Percentiles rank a stretch among this genome's conserved stretches.
phyloP scores from a whole-genome alignment of 2,329 filamentous ascomycete genomes.

The Diaporthe vaccinii region DNA sequence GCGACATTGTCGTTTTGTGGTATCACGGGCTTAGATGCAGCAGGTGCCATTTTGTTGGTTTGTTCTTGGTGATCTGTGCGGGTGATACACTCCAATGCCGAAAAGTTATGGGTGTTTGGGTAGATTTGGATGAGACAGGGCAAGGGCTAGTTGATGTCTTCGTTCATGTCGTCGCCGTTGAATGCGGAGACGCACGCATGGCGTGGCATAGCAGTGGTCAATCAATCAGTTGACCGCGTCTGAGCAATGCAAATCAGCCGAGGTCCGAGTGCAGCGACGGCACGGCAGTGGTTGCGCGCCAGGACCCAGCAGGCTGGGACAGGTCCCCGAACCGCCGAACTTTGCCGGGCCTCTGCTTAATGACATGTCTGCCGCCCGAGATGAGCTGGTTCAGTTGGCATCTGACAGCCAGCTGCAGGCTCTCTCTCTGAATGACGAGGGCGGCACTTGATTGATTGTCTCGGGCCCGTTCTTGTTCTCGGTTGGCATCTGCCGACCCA shows the following conservation, averaged over 20 bases:
- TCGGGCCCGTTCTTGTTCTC: conserved; percentile 4
- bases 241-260: conserved; percentile 33
- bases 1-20: conserved; percentile 97
- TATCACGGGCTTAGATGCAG: conserved; percentile 70
- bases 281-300: conserved; percentile 21
- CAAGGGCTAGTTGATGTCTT: conserved; percentile 37
- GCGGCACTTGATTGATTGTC: neutral
- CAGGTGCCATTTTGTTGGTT: conserved; percentile 43
- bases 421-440: neutral
- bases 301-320: conserved; percentile 20
- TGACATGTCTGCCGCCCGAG: conserved; percentile 4
- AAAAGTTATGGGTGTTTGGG: neutral
- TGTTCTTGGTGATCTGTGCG: neutral
- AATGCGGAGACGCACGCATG: neutral
- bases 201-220: conserved; percentile 7
- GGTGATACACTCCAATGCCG: neutral
- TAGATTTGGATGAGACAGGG: neutral
- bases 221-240: conserved; percentile 27
- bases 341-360: conserved; percentile 3
- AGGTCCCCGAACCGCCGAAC: conserved; percentile 23
- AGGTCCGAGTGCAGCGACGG: conserved; percentile 36
- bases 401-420: conserved; percentile 18
- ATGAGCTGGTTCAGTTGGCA: neutral
- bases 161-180: conserved; percentile 35
- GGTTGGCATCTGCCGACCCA: conserved; percentile 25